Evolutionary conservation across 768 basidiomycete genomes (phyloP).

Genomic region (Lactarius sp.): DNA sequence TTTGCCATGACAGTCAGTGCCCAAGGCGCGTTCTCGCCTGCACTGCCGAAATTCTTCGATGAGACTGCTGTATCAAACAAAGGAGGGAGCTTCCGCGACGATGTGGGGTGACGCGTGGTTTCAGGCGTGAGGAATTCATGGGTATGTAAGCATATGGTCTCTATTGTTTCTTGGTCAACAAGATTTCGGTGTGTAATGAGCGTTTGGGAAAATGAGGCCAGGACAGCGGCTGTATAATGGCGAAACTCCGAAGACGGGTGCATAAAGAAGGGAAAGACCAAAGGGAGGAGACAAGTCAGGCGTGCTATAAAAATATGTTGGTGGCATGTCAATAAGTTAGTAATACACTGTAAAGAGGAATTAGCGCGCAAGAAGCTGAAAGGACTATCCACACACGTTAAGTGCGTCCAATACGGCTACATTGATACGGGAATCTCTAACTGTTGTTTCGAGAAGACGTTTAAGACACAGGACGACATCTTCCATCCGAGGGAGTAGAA

Average conservation of each 20-base stretch:
- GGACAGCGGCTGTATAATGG: slow-evolving; percentile 10
- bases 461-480: slow-evolving; percentile 9
- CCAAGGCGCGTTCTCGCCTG: slow-evolving; percentile 18
- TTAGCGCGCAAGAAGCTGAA: not conserved
- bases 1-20: slow-evolving; percentile 13
- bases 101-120: slow-evolving; percentile 20
- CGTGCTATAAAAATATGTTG: slow-evolving; percentile 4
- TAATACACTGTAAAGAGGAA: slow-evolving; percentile 4
- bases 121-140: slow-evolving; percentile 18
- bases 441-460: slow-evolving; percentile 4
- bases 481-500: slow-evolving; percentile 12
- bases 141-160: slow-evolving; percentile 14
- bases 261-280: slow-evolving; percentile 13
- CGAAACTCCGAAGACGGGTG: slow-evolving; percentile 17
- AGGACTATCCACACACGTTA: not conserved
- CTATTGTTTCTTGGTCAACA: slow-evolving; percentile 2
- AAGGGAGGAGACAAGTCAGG: slow-evolving; percentile 14
- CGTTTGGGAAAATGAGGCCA: slow-evolving; percentile 15
- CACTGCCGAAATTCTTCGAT: not conserved
- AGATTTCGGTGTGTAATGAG: slow-evolving; percentile 6
- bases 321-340: slow-evolving; percentile 13
- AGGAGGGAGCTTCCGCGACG: slow-evolving; percentile 15
- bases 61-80: slow-evolving; percentile 14
- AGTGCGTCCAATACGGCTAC: slow-evolving; percentile 16
- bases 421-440: slow-evolving; percentile 2